Conservation (phyloP, 768 basidiomycete genomes). For the Guyanaporus albipodus region DNA sequence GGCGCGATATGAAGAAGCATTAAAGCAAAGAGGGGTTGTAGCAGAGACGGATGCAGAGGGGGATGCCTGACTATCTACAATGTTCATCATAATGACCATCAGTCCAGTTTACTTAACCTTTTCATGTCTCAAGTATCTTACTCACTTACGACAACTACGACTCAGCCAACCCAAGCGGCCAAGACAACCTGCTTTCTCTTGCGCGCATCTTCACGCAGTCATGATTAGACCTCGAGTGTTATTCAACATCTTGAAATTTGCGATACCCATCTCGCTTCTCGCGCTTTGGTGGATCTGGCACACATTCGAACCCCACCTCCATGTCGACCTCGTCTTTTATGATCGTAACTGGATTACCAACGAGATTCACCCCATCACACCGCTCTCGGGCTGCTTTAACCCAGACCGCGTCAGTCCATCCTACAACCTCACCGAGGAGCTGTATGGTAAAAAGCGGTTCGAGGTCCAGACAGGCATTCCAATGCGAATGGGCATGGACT, state of each 20-base stretch:
- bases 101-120: background rate
- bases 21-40: constrained; percentile 17
- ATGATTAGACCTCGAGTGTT: constrained; percentile 33
- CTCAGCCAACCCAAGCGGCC: constrained; percentile 5
- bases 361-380: constrained; percentile 63
- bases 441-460: constrained; percentile 60
- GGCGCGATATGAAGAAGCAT: constrained; percentile 49
- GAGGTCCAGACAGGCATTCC: constrained; percentile 80
- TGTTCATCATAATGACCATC: no score
- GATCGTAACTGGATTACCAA: constrained; percentile 66
- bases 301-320: constrained; percentile 62
- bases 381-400: constrained; percentile 74
- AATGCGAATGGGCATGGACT: constrained; percentile 79
- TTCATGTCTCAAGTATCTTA: constrained; percentile 9
- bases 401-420: constrained; percentile 50
- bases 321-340: constrained; percentile 82
- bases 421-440: constrained; percentile 64
- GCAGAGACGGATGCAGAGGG: no score
- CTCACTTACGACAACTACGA: constrained; percentile 12
- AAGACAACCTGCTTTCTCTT: background rate
- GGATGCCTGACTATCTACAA: no score
- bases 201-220: background rate
- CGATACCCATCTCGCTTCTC: constrained; percentile 33
- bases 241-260: constrained; percentile 40
- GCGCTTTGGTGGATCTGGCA: constrained; percentile 39